Evolutionary conservation across 106 monocot species (phyloP).

Genomic region (Dendrobium catenatum): DNA sequence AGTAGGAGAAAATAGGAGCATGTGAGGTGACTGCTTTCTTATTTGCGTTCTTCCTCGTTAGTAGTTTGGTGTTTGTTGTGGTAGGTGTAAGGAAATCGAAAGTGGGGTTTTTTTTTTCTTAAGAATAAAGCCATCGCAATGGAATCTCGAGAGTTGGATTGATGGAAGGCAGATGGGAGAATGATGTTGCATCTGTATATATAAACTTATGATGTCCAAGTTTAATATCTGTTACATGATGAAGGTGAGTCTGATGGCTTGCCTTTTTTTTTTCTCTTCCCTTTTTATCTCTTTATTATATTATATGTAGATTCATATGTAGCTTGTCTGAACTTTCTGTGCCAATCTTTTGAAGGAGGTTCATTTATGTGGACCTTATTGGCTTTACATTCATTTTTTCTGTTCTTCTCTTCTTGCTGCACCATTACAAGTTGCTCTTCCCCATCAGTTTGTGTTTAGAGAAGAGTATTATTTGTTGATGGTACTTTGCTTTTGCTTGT

Average conservation of each 20-base stretch:
- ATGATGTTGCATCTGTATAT: constrained; percentile 11
- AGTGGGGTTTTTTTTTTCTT: background rate
- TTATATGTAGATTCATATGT: background rate
- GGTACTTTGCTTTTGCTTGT: too few relatives aligned
- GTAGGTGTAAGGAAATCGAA: constrained; percentile 19
- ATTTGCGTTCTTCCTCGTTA: background rate
- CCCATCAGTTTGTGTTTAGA: too few relatives aligned
- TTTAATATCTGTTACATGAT: constrained; percentile 2
- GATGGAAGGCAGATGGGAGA: background rate
- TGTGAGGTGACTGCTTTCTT: background rate
- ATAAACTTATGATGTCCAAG: background rate
- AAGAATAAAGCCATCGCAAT: constrained; percentile 11
- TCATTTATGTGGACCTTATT: too few relatives aligned
- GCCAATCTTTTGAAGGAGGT: too few relatives aligned
- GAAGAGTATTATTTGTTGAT: too few relatives aligned
- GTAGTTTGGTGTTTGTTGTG: constrained; percentile 3
- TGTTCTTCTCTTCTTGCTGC: too few relatives aligned
- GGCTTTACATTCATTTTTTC: too few relatives aligned
- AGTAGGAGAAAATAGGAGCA: constrained; percentile 14
- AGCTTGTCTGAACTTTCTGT: too few relatives aligned
- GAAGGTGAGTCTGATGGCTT: constrained; percentile 16
- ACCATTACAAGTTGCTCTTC: too few relatives aligned
- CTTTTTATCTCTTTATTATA: background rate
- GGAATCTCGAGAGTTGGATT: background rate
- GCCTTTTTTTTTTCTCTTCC: background rate